phyloP scores from a whole-genome alignment of 2,329 filamentous ascomycete species.

The Paramyrothecium sp. region DNA sequence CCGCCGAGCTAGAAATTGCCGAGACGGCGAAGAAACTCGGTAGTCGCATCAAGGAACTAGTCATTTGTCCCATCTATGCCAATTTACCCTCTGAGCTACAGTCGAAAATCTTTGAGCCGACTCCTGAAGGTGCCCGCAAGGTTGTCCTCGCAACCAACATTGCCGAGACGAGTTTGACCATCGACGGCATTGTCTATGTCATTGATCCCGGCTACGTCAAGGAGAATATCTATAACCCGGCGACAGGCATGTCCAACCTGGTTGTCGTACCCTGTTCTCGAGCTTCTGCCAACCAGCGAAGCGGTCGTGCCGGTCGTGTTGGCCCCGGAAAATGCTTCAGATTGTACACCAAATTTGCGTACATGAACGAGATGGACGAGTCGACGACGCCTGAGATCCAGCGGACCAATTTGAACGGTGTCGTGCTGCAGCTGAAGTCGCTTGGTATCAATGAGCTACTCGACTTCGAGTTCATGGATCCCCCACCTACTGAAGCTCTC shows the following conservation, averaged over 20 bases:
- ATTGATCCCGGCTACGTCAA: slow-evolving; percentile 96
- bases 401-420: slow-evolving; percentile 79
- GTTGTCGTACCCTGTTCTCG: slow-evolving; percentile 89
- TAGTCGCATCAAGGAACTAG: slow-evolving; percentile 77
- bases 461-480: slow-evolving; percentile 95
- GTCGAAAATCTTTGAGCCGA: slow-evolving; percentile 91
- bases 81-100: slow-evolving; percentile 90
- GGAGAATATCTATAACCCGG: slow-evolving; percentile 89
- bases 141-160: slow-evolving; percentile 96
- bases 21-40: slow-evolving; percentile 88
- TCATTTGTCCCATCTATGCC: slow-evolving; percentile 92
- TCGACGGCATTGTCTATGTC: slow-evolving; percentile 94
- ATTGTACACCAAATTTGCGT: slow-evolving; percentile 90
- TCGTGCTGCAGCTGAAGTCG: slow-evolving; percentile 83
- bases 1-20: slow-evolving; percentile 77
- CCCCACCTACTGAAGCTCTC: slow-evolving; percentile 84
- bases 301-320: slow-evolving; percentile 88
- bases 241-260: slow-evolving; percentile 88
- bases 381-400: slow-evolving; percentile 92
- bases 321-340: slow-evolving; percentile 91
- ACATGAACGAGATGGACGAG: slow-evolving; percentile 92
- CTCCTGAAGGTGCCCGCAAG: slow-evolving; percentile 80
- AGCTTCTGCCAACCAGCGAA: slow-evolving; percentile 89
- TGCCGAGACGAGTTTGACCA: slow-evolving; percentile 91
- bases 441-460: slow-evolving; percentile 90